Evolutionary conservation across 2,329 filamentous ascomycete genomes (phyloP), one percentile per base, ranked within the genome.

Genomic region (Neocucurbitaria cava): DNA sequence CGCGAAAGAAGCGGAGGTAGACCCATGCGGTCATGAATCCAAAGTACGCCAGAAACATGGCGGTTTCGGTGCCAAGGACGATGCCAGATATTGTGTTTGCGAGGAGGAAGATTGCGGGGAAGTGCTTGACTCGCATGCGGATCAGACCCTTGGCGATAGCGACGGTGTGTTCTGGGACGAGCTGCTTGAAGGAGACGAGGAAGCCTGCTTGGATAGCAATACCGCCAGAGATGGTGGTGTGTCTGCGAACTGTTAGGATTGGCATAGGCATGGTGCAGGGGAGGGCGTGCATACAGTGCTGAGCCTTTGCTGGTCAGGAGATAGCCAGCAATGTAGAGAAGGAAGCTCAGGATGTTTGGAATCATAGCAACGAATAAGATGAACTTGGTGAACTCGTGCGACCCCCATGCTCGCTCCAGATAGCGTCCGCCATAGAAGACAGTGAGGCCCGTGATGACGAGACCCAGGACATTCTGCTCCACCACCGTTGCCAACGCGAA

Each of bases 181-280:
- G 90, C 78, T 99, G 95, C 79, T 96, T 98, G 79, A 98, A 96
- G 49, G 94, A 91, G 68, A 98, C 91, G 58, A 99, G 89, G 80
- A 98, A 98, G 58, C 90, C 89, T 42, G 95, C 92, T 76, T 97
- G 94, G 53, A 97, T 82, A 15, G 93, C 88, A 60, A 96, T 89
- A 50, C 92, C 93, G 65, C 95, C 95, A 65, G 90, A 91, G 71
- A 98, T 91, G 60, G 90, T 89, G 41, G 90, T 92, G 42, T 90
- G 95, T 68, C 74, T 78, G 13, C 50, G n/a, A 15, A n/a, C 7
- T 17, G 42, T 62, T 64, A 57, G 64, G 62, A 44, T 48, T 43
- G 39, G 52, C 51, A 48, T 35, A 28, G 21, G 15, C 7, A 18
- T 6, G 13, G n/a, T n/a, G n/a, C n/a, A n/a, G 15, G n/a, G n/a